phyloP scores from a whole-genome alignment of 2,329 filamentous ascomycete species.

The Pseudogymnoascus sp. region DNA sequence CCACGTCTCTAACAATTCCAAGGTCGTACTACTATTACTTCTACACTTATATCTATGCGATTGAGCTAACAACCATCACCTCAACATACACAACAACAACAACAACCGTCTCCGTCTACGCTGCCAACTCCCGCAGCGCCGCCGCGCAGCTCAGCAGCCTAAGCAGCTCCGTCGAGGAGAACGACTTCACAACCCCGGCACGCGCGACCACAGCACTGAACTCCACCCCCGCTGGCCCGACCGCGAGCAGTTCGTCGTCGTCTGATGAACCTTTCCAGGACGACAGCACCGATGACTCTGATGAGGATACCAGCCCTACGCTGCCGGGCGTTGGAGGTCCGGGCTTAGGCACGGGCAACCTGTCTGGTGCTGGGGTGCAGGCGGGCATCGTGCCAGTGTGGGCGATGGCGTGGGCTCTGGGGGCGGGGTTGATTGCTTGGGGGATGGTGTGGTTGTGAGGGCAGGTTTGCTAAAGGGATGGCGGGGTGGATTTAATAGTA shows the following conservation, averaged over 20 bases:
- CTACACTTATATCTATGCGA: neutral
- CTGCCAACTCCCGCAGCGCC: neutral
- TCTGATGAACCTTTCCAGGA: neutral
- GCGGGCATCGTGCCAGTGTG: neutral
- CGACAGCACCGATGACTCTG: neutral
- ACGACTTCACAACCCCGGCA: neutral
- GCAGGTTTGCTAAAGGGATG: neutral
- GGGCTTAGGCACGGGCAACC: neutral
- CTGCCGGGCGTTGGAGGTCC: neutral
- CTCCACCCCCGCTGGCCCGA: neutral
- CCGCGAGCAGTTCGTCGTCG: neutral
- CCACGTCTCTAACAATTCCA: neutral
- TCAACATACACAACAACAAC: neutral
- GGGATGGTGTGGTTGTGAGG: conserved; percentile 2
- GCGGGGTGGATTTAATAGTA: neutral
- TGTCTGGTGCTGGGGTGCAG: neutral
- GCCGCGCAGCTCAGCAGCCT: neutral
- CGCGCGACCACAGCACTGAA: neutral
- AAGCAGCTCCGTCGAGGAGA: neutral
- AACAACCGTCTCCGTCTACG: neutral
- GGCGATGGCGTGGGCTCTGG: neutral
- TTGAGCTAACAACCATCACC: neutral
- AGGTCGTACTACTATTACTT: neutral
- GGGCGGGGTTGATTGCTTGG: neutral
- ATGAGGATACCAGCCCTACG: too few species aligned